Evolutionary conservation across 192 early-diverging fungal genomes (phyloP).

Genomic region (Gaertneriomyces semiglobifer): DNA sequence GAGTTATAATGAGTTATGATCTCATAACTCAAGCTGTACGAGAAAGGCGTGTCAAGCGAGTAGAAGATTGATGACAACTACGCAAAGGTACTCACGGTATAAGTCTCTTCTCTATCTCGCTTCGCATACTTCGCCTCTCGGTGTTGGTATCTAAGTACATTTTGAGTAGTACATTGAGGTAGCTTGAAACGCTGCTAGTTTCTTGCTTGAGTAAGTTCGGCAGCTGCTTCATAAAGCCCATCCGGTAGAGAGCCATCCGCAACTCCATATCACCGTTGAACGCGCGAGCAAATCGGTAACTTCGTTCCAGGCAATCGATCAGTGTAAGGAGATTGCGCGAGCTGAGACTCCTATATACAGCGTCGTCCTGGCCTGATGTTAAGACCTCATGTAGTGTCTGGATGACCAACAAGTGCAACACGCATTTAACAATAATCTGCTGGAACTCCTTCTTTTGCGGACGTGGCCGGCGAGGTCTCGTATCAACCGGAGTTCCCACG

Average conservation of each 20-base stretch:
- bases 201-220: constrained; percentile 93
- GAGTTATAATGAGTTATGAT: constrained; percentile 62
- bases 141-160: constrained; percentile 59
- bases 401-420: constrained; percentile 82
- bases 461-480: constrained; percentile 26
- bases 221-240: constrained; percentile 89
- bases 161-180: constrained; percentile 65
- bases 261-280: constrained; percentile 83
- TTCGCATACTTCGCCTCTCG: constrained; percentile 47
- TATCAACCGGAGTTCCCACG: constrained; percentile 5
- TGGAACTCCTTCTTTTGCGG: constrained; percentile 73
- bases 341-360: constrained; percentile 56
- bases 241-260: constrained; percentile 73
- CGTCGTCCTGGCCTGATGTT: constrained; percentile 39
- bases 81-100: constrained; percentile 50
- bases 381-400: constrained; percentile 81
- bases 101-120: constrained; percentile 65
- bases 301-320: constrained; percentile 73
- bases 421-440: constrained; percentile 84
- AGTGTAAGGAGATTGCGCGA: constrained; percentile 68
- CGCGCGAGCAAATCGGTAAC: constrained; percentile 74
- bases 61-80: constrained; percentile 2
- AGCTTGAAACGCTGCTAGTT: constrained; percentile 63
- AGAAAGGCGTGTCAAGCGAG: neutral
- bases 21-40: constrained; percentile 48